A percentile compares a stretch with the other conserved stretches of the same genome.
phyloP scores from a whole-genome alignment of 2,329 filamentous ascomycete species.

The Mycogone perniciosa region DNA sequence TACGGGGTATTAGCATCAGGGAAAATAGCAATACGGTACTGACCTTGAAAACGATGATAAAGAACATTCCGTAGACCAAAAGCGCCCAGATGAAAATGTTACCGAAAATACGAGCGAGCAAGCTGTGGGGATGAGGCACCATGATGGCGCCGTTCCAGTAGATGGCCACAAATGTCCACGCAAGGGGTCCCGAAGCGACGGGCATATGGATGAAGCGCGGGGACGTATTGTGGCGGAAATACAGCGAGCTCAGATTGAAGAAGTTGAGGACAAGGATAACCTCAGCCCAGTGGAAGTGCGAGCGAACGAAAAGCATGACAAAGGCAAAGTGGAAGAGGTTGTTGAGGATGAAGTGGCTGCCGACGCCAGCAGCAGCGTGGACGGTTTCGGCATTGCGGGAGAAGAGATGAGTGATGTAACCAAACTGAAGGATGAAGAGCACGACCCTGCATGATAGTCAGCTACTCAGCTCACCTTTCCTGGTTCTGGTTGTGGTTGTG shows the following conservation, averaged over 20 bases:
- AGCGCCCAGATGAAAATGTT: constrained; percentile 87
- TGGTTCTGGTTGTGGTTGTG: background rate
- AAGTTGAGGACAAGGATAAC: constrained; percentile 74
- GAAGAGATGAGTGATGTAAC: constrained; percentile 73
- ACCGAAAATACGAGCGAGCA: constrained; percentile 71
- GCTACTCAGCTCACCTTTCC: no score
- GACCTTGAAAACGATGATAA: constrained; percentile 67
- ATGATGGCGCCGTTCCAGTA: constrained; percentile 87
- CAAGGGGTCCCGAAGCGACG: constrained; percentile 69
- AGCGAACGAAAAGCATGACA: constrained; percentile 74
- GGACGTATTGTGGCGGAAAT: constrained; percentile 71
- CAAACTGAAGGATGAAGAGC: constrained; percentile 68
- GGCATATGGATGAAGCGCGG: constrained; percentile 71
- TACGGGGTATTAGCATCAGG: background rate
- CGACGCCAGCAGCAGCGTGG: constrained; percentile 67
- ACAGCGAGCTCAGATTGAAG: constrained; percentile 69
- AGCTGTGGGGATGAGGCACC: constrained; percentile 57
- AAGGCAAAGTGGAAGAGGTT: constrained; percentile 79
- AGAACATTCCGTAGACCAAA: constrained; percentile 68
- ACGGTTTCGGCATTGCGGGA: constrained; percentile 56
- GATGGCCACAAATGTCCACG: constrained; percentile 77
- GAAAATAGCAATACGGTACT: constrained; percentile 12
- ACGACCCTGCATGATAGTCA: constrained; percentile 47
- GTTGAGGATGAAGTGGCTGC: constrained; percentile 77
- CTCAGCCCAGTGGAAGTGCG: constrained; percentile 69